phyloP scores from a whole-genome alignment of 2,329 filamentous ascomycete species.

The Hypoxylon sp. region DNA sequence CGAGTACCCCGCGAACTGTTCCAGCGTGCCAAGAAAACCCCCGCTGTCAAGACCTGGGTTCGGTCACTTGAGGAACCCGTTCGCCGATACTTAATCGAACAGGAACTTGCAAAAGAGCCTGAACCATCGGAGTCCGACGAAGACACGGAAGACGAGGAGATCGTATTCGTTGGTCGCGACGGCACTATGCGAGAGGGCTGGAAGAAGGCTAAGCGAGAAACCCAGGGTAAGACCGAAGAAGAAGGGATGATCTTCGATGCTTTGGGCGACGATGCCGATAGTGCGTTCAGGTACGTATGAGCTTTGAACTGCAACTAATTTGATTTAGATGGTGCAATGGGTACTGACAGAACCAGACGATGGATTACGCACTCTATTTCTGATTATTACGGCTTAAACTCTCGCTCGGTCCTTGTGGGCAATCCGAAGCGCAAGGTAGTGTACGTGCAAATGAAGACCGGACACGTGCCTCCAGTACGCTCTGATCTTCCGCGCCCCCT shows the following conservation, averaged over 20 bases:
- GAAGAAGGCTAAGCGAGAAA: constrained; percentile 65
- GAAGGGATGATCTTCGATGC: constrained; percentile 84
- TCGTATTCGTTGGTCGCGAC: constrained; percentile 86
- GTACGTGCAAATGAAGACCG: constrained; percentile 73
- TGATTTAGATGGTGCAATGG: constrained; percentile 6
- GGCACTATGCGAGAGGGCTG: constrained; percentile 74
- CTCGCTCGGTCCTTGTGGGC: constrained; percentile 82
- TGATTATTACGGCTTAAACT: constrained; percentile 90
- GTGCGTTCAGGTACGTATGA: constrained; percentile 89
- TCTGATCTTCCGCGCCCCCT: constrained; percentile 71
- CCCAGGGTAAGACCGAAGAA: constrained; percentile 66
- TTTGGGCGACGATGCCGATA: constrained; percentile 77
- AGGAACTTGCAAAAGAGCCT: constrained; percentile 60
- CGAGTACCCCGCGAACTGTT: constrained; percentile 85
- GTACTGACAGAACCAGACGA: constrained; percentile 68
- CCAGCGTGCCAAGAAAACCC: constrained; percentile 83
- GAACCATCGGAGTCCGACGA: constrained; percentile 58
- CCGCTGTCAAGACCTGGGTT: constrained; percentile 83
- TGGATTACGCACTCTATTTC: constrained; percentile 96
- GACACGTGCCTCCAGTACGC: constrained; percentile 46
- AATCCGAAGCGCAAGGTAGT: constrained; percentile 82
- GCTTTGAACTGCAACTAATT: constrained; percentile 7
- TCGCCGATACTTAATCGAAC: constrained; percentile 77
- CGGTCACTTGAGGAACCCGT: constrained; percentile 89
- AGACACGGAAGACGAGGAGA: constrained; percentile 82